Evolutionary conservation across 2,329 filamentous ascomycete genomes (phyloP), one percentile per base, ranked within the genome.

Genomic region (Helminthosporium solani): DNA sequence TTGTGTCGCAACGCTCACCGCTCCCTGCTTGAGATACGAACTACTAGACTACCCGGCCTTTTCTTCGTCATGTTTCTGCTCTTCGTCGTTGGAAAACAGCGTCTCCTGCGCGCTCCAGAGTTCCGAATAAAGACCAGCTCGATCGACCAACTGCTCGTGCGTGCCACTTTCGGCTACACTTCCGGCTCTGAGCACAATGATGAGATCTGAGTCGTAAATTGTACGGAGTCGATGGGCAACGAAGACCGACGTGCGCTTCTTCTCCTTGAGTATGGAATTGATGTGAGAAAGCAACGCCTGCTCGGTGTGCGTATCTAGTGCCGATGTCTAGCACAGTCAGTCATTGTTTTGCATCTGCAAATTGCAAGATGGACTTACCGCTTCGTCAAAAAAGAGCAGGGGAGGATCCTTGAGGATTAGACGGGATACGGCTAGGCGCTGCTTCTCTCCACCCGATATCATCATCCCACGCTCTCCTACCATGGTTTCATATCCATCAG

Each of bases 391-490:
- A 79, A 96, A 96, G 1, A 96, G 75, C 21, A 96, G 73, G 1
- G 90, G 89, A 3, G 91, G 90, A 56, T 96, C 88, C 69, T 96
- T 96, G 47, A 96, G 78, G 1, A 96, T 80, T 31, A 96, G 69
- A 34, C 91, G 78, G 20, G 88, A 89, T 19, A 96, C 83, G 0
- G 92, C 92, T 9, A 96, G 75, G 2, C 91, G 83, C 72, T 96
- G 91, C 71, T 96, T 96, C 74, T 96, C 92, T 25, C 91, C 91
- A 2, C 89, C 91, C 1, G 88, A 95, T 35, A 96, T 96, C 91
- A 96, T 96, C 82, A 96, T 85, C 1, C 91, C 91, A 37, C 92
- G 82, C 75, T 96, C 92, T 42, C 92, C 92, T 20, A 97, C 94
- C 70, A 87, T 90, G 16, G 94, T 97, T 18, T 85, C 73, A 68